These are phyloP conservation scores for Dipteronia dyeriana DNA, from an alignment of 345 rosid genomes.

Conservation along the genomic window DNA sequence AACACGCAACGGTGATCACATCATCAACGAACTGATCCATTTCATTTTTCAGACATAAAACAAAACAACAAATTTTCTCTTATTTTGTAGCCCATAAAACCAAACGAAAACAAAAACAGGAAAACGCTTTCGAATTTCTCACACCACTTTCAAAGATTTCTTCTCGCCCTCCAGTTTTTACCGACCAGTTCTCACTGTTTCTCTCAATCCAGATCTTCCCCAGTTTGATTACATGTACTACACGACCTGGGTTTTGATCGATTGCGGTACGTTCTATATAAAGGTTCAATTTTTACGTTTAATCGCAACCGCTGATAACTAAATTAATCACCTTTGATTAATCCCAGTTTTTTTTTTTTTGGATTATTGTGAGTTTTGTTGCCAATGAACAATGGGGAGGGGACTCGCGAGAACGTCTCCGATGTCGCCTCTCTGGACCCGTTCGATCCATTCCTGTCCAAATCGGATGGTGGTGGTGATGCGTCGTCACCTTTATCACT, in stretches of 20 bases:
- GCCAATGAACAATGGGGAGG: conserved; percentile 59
- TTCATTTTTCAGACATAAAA: background rate
- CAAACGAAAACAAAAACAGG: background rate
- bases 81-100: background rate
- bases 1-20: too few species aligned
- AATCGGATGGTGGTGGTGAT: conserved; percentile 40
- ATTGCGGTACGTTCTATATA: conserved; percentile 11
- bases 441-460: conserved; percentile 38
- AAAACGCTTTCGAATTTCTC: background rate
- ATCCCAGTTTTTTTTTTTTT: background rate
- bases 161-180: background rate
- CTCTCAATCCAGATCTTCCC: background rate
- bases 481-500: conserved; percentile 43
- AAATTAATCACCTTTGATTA: background rate
- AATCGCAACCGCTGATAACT: background rate
- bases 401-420: conserved; percentile 35
- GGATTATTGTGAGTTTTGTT: conserved; percentile 3
- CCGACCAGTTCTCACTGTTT: background rate
- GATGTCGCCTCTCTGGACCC: conserved; percentile 46
- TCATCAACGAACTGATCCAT: background rate
- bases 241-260: conserved; percentile 3
- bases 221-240: background rate
- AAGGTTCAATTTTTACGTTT: background rate
- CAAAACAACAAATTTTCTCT: too few species aligned
- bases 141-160: background rate